Evolutionary conservation across 2,329 filamentous ascomycete species (phyloP).

Genomic region (Apiospora arundinis): DNA sequence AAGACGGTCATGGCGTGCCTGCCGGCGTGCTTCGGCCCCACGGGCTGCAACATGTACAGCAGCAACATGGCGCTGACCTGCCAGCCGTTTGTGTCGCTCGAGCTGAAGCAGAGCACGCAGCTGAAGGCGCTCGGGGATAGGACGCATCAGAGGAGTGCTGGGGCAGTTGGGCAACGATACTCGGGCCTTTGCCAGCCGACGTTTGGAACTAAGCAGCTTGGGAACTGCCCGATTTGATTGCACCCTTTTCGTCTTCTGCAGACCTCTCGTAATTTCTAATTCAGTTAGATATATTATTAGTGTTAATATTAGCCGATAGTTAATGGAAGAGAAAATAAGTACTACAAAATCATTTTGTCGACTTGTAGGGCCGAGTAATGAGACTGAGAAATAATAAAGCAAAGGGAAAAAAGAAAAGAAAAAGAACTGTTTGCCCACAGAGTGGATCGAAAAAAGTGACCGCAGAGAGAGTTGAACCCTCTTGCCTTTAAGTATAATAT

Average conservation of each 20-base stretch:
- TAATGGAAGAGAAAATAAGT: no score
- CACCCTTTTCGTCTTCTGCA: neutral
- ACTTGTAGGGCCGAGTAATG: no score
- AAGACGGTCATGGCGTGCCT: slow-evolving; percentile 3
- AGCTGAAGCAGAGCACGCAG: neutral
- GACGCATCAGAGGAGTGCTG: neutral
- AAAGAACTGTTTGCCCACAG: neutral
- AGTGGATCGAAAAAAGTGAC: neutral
- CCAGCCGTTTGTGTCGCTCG: neutral
- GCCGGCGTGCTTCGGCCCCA: neutral
- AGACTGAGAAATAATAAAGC: no score
- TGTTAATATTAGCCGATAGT: no score
- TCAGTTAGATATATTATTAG: neutral
- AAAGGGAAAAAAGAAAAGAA: neutral
- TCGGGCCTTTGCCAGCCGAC: slow-evolving; percentile 1
- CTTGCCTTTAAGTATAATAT: neutral
- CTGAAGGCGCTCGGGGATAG: neutral
- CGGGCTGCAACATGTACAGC: neutral
- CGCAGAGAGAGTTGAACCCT: neutral
- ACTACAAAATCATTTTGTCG: no score
- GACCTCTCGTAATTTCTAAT: no score
- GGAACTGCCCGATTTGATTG: neutral
- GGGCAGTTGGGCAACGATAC: neutral
- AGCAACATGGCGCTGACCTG: slow-evolving; percentile 7
- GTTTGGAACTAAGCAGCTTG: neutral